Evolutionary conservation across 352 stramenopile species (phyloP).

Genomic region (Phytophthora pseudosyringae): DNA sequence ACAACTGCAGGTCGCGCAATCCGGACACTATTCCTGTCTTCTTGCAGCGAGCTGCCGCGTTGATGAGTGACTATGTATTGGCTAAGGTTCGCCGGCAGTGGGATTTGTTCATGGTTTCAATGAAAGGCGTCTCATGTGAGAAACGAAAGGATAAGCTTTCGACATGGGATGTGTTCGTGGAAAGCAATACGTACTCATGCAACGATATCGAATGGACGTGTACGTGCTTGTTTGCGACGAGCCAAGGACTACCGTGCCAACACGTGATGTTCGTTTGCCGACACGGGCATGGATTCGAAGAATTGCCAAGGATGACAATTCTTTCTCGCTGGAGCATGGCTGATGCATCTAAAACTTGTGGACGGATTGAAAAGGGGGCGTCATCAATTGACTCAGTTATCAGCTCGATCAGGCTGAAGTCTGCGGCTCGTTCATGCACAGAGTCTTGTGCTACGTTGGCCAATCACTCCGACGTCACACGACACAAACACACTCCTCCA

Average conservation of each 20-base stretch:
- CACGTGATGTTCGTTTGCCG: neutral
- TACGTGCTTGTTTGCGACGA: neutral
- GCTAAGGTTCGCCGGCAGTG: neutral
- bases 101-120: neutral
- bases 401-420: neutral
- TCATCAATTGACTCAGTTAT: neutral
- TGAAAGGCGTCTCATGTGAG: neutral
- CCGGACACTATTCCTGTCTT: neutral
- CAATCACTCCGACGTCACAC: neutral
- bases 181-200: neutral
- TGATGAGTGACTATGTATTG: neutral
- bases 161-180: neutral
- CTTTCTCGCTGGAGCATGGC: neutral
- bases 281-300: neutral
- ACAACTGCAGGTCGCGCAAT: neutral
- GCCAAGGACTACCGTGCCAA: neutral
- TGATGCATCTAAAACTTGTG: neutral
- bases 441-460: neutral
- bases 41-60: neutral
- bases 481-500: too few relatives aligned
- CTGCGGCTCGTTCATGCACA: neutral
- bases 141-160: neutral
- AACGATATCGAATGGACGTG: neutral
- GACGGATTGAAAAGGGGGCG: neutral
- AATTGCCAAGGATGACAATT: neutral